These are phyloP conservation scores for Ophiostoma sp. DNA, from an alignment of 2,329 filamentous ascomycete genomes.

Conservation along the genomic window DNA sequence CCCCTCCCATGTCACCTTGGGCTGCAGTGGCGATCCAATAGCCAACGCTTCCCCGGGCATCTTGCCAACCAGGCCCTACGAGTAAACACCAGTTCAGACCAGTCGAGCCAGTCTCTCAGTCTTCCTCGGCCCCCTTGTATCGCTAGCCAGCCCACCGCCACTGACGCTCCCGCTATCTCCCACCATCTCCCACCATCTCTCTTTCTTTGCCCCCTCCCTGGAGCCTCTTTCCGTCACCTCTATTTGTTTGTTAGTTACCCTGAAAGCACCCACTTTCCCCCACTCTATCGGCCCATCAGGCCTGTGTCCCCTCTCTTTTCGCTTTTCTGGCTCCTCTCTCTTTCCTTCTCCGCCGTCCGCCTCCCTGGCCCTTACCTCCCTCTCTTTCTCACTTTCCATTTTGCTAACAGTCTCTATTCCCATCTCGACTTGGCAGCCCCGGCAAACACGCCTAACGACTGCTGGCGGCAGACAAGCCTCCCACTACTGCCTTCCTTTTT, in stretches of 20 bases:
- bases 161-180: constrained; percentile 5
- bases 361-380: constrained; percentile 3
- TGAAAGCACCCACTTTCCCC: constrained; percentile 15
- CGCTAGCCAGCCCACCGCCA: neutral
- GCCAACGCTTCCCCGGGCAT: neutral
- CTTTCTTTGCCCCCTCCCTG: neutral
- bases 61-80: neutral
- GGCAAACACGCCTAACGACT: neutral
- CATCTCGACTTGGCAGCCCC: constrained; percentile 5
- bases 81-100: neutral
- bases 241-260: neutral
- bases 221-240: neutral
- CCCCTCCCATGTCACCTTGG: constrained; percentile 5
- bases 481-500: neutral
- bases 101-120: neutral
- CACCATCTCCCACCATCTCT: neutral
- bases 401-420: constrained; percentile 4
- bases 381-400: constrained; percentile 5
- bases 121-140: neutral
- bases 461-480: neutral
- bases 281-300: constrained; percentile 3
- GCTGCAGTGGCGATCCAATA: constrained; percentile 13
- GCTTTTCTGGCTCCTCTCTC: neutral
- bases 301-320: neutral
- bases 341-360: neutral